Percentiles rank a stretch among this genome's conserved stretches.
Conservation (phyloP, 257 asterid species). For the Solanum verrucosum region DNA sequence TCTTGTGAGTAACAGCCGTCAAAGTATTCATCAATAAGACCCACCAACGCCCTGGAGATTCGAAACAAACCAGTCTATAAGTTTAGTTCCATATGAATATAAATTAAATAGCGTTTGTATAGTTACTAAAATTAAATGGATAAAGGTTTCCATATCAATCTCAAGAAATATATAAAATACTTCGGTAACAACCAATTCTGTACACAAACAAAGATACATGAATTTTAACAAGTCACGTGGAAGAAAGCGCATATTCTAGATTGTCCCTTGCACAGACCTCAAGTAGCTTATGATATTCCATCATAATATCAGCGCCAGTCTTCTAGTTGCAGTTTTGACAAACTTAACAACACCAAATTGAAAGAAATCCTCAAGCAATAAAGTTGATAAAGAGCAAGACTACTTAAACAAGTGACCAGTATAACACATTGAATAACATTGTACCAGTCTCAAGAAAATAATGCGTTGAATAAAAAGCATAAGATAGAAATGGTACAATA, state of each 20-base stretch:
- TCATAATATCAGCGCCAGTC: neutral
- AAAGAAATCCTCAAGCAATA: neutral
- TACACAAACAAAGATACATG: neutral
- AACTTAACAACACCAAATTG: neutral
- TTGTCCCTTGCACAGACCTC: neutral
- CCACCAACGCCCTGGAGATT: constrained; percentile 80
- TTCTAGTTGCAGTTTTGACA: neutral
- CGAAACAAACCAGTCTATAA: constrained; percentile 22
- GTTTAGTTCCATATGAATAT: constrained; percentile 4
- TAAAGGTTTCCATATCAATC: neutral
- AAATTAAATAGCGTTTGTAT: neutral
- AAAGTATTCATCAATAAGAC: constrained; percentile 79
- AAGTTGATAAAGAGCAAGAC: neutral
- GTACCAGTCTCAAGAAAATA: neutral
- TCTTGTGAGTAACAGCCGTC: constrained; percentile 83
- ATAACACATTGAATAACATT: neutral
- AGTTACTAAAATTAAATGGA: neutral
- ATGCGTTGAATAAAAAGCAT: neutral
- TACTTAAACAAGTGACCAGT: neutral
- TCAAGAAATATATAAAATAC: neutral
- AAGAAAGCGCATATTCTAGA: neutral
- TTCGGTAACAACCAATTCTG: neutral
- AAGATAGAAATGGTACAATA: neutral
- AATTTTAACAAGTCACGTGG: neutral
- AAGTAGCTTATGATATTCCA: neutral